Evolutionary conservation across 2,329 filamentous ascomycete species (phyloP).

Genomic region (Fragosphaeria purpurea): DNA sequence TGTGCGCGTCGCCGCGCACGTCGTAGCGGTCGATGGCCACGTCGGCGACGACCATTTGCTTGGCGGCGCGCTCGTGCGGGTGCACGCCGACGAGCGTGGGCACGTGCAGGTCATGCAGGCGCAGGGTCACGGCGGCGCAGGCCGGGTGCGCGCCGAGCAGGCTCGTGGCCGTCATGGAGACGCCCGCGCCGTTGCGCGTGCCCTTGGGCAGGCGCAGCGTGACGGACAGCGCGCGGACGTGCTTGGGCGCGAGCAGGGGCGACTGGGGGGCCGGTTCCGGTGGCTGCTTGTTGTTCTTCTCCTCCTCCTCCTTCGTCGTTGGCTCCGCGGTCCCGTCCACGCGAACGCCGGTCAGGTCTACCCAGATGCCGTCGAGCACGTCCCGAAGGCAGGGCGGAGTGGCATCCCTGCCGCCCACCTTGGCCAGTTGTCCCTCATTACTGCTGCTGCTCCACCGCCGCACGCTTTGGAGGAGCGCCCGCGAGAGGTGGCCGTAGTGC

Average conservation of each 20-base stretch:
- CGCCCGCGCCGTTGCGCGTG: constrained; percentile 26
- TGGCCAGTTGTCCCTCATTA: constrained; percentile 15
- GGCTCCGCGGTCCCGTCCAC: constrained; percentile 21
- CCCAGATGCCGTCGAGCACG: constrained; percentile 28
- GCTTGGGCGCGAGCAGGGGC: constrained; percentile 23
- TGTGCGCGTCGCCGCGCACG: constrained; percentile 38
- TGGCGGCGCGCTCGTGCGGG: constrained; percentile 50
- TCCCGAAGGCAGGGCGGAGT: constrained; percentile 13
- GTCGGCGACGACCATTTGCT: constrained; percentile 11
- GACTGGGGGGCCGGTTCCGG: neutral
- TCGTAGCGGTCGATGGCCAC: constrained; percentile 43
- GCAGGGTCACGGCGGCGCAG: constrained; percentile 23
- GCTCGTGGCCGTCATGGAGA: constrained; percentile 11
- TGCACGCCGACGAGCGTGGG: constrained; percentile 66
- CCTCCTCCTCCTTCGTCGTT: constrained; percentile 17
- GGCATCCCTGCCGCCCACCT: constrained; percentile 12
- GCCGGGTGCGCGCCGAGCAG: constrained; percentile 9
- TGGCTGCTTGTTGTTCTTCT: no score
- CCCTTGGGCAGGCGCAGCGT: constrained; percentile 56
- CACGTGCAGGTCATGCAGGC: constrained; percentile 48
- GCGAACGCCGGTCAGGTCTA: constrained; percentile 25
- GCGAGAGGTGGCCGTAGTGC: constrained; percentile 64
- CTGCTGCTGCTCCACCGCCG: constrained; percentile 10
- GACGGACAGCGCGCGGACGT: constrained; percentile 38
- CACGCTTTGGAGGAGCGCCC: constrained; percentile 46